Conservation (phyloP, 176 grass and related monocot species). For the Ensete glaucum region DNA sequence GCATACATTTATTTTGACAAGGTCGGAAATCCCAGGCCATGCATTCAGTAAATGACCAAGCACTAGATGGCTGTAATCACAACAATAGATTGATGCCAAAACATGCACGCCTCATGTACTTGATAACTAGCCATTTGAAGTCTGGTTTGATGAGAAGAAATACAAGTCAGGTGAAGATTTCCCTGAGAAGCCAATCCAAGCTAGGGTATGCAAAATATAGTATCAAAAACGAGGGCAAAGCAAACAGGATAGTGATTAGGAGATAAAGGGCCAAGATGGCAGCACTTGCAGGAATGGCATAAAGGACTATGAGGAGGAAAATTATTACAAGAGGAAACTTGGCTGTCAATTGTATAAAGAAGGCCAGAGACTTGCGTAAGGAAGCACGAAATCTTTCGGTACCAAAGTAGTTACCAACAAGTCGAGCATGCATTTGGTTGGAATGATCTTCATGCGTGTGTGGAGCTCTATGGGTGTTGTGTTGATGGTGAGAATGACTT, state of each 20-base stretch:
- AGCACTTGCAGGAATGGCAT: background rate
- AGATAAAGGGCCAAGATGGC: too few species aligned
- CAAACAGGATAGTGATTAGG: slow-evolving; percentile 17
- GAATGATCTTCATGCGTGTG: too few species aligned
- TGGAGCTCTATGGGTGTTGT: background rate
- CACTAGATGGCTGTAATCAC: too few species aligned
- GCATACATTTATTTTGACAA: too few species aligned
- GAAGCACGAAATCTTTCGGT: slow-evolving; percentile 49
- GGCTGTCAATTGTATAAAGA: slow-evolving; percentile 53
- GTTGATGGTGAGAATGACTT: slow-evolving; percentile 14
- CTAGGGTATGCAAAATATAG: slow-evolving; percentile 73
- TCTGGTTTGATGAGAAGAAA: too few species aligned
- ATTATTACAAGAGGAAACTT: slow-evolving; percentile 73
- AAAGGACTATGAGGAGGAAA: slow-evolving; percentile 61
- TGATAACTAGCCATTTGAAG: too few species aligned
- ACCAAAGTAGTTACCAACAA: slow-evolving; percentile 23
- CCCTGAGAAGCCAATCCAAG: slow-evolving; percentile 66
- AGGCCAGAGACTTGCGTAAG: slow-evolving; percentile 42
- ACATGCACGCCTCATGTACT: too few species aligned
- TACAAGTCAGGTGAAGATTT: slow-evolving; percentile 54
- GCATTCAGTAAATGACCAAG: too few species aligned
- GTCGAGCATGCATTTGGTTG: background rate
- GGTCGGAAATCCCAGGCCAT: too few species aligned
- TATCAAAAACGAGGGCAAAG: slow-evolving; percentile 49
- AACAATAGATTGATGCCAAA: too few species aligned